phyloP scores from a whole-genome alignment of 2,329 filamentous ascomycete genomes.

The Aspergillus viridinutans region DNA sequence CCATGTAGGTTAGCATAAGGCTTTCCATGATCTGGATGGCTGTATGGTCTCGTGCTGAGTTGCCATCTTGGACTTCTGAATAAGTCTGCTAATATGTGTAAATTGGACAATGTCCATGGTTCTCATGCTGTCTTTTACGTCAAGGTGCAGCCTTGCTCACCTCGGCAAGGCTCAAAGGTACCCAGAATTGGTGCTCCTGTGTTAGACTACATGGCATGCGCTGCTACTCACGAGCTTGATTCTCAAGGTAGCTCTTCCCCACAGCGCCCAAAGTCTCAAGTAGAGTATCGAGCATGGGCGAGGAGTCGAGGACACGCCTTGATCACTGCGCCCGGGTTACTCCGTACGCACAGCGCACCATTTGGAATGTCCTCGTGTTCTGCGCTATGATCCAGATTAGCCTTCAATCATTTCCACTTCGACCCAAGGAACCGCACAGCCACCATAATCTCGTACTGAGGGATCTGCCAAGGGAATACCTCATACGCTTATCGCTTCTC shows the following conservation, averaged over 20 bases:
- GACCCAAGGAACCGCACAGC: background rate
- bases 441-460: background rate
- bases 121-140: background rate
- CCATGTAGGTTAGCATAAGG: background rate
- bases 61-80: background rate
- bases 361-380: background rate
- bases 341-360: background rate
- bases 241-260: background rate
- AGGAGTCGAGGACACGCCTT: background rate
- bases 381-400: background rate
- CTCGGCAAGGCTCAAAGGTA: too few species aligned
- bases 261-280: background rate
- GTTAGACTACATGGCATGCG: too few species aligned
- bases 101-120: background rate
- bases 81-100: background rate
- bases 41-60: background rate
- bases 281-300: background rate
- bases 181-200: background rate
- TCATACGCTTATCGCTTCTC: background rate
- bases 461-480: background rate
- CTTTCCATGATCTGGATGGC: background rate
- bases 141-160: background rate
- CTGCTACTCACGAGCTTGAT: background rate
- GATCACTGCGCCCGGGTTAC: background rate
- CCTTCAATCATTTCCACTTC: background rate